Conservation (phyloP, 2,329 filamentous ascomycete genomes). For the Colletotrichum horii region DNA sequence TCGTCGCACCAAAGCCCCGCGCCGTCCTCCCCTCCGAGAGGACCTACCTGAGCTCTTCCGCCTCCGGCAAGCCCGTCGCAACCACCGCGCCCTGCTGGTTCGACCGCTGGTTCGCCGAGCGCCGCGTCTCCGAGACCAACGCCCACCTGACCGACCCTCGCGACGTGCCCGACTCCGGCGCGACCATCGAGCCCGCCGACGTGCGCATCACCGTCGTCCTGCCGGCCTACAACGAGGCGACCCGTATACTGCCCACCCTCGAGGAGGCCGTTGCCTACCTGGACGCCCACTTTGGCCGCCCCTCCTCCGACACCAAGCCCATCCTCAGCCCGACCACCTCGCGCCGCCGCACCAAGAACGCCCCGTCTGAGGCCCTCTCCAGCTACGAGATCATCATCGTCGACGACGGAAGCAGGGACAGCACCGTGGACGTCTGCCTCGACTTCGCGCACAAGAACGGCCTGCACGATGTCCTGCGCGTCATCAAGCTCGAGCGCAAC, state of each 20-base stretch:
- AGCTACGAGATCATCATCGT: constrained; percentile 95
- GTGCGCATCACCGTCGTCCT: constrained; percentile 92
- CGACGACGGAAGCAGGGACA: constrained; percentile 86
- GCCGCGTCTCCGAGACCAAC: constrained; percentile 51
- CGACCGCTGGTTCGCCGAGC: constrained; percentile 73
- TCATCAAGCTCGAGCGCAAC: constrained; percentile 81
- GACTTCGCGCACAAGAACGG: constrained; percentile 77
- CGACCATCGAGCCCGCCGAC: constrained; percentile 72
- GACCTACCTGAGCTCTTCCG: constrained; percentile 77
- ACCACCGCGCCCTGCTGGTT: constrained; percentile 83
- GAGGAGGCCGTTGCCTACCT: constrained; percentile 91
- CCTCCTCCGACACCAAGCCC: constrained; percentile 18
- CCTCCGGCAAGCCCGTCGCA: constrained; percentile 53
- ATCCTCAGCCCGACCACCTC: constrained; percentile 23
- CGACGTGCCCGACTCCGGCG: constrained; percentile 49
- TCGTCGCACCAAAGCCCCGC: constrained; percentile 83
- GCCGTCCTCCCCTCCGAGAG: constrained; percentile 79
- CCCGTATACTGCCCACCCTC: constrained; percentile 81
- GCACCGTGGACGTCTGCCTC: constrained; percentile 80
- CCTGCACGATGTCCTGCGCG: constrained; percentile 79
- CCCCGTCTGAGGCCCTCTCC: constrained; percentile 38
- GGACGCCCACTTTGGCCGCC: constrained; percentile 74
- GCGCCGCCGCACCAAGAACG: constrained; percentile 37
- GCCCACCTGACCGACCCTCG: constrained; percentile 38
- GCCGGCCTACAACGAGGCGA: constrained; percentile 93